A percentile compares a stretch with the other conserved stretches of the same genome.
Conservation (phyloP, 306 rosid genomes). For the Vigna unguiculata region DNA sequence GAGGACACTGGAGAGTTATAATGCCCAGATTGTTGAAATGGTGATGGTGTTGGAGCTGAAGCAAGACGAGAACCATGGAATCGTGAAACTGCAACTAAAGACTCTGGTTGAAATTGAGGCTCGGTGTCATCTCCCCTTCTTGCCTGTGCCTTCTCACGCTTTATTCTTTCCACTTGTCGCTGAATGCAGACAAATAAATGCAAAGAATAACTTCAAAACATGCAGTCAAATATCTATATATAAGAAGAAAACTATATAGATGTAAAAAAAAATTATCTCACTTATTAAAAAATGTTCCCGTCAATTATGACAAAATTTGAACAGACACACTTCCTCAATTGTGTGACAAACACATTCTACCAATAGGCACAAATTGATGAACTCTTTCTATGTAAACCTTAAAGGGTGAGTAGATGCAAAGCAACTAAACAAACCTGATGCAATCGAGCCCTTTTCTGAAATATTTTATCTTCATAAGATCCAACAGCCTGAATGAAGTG, state of each 20-base stretch:
- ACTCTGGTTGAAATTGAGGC: constrained; percentile 78
- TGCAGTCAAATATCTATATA: constrained; percentile 18
- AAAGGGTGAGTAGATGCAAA: not conserved
- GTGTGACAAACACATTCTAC: not conserved
- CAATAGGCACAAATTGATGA: not conserved
- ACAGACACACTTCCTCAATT: not conserved
- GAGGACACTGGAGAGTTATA: constrained; percentile 35
- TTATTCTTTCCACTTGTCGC: constrained; percentile 89
- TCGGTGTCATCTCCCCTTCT: constrained; percentile 84
- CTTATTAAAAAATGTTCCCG: constrained; percentile 9
- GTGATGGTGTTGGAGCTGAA: constrained; percentile 81
- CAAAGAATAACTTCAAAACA: constrained; percentile 10
- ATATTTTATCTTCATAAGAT: constrained; percentile 84
- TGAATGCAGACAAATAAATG: constrained; percentile 43
- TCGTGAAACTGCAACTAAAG: constrained; percentile 76
- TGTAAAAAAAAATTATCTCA: not conserved
- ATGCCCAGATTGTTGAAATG: constrained; percentile 62
- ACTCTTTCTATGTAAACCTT: not conserved
- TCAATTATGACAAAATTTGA: not conserved
- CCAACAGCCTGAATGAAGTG: constrained; percentile 97
- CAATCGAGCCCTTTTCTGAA: constrained; percentile 86
- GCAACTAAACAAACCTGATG: constrained; percentile 70
- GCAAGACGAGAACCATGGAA: constrained; percentile 97
- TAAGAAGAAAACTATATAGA: constrained; percentile 16
- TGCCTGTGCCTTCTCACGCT: constrained; percentile 78